Base-by-base conservation (phyloP, 2,329 filamentous ascomycete species). In the Cercospora nicotianae region DNA sequence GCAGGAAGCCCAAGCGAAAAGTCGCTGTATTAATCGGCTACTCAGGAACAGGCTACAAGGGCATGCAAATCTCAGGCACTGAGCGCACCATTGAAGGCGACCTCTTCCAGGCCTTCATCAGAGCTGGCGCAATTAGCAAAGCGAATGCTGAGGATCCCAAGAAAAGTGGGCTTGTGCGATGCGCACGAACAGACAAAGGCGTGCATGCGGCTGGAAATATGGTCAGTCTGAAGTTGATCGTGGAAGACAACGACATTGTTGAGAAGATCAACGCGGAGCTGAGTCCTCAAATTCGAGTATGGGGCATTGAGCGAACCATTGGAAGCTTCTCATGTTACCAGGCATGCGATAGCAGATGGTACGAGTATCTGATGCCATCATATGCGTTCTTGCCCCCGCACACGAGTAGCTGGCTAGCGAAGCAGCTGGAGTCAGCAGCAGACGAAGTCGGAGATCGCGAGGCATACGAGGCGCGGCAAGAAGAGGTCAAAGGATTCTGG, bases 121-220 rank as follows among this genome's bases (percentile, higher is more conserved):
- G 89, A 3, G 94, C 95, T 3, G 92, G 94, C 18, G 94, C 95
- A 45, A 97, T 99, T 69, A 96, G 94, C 60, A 98, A 98, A 80
- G 93, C 93, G 70, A 99, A 99, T 77, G 95, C 95, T 23, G 90
- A 96, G 74, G 95, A 99, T 77, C 95, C 94, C 3, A 96, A 96
- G 80, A 99, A 99, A 81, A 96, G 93, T 1, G 94, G 93, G 63
- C 87, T 99, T 58, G 92, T 97, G 64, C 90, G 95, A 72, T 99
- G 95, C 80, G 95, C 95, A 3, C 87, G 95, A 71, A 99, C 95
- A 0, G 95, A 99, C 82, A 99, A 98, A 83, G 95, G 95, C 64
- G 94, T 98, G 1, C 94, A 98, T 79, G 94, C 94, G 1, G 94
- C 94, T 1, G 95, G 94, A 63, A 98, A 98, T 77, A 90, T 98